Evolutionary conservation across 768 basidiomycete genomes (phyloP).

Genomic region (Podaxis sp.): DNA sequence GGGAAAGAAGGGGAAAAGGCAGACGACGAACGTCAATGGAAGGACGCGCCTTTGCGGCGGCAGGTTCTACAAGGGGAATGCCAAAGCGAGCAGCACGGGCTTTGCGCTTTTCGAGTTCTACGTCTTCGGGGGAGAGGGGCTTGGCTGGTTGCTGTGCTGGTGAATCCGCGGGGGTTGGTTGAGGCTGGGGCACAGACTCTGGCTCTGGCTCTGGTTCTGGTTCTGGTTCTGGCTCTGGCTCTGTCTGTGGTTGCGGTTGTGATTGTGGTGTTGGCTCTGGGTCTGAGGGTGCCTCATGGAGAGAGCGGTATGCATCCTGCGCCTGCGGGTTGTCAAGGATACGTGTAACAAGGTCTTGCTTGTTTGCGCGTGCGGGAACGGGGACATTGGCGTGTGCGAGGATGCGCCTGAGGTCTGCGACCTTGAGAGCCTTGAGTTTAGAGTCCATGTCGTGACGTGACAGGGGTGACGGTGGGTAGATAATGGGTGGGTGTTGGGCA

Average conservation of each 20-base stretch:
- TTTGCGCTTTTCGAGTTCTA: conserved; percentile 57
- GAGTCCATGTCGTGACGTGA: conserved; percentile 31
- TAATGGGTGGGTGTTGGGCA: conserved; percentile 16
- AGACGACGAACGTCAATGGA: conserved; percentile 17
- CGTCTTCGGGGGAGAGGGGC: conserved; percentile 31
- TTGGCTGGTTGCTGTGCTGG: conserved; percentile 12
- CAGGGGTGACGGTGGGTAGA: neutral
- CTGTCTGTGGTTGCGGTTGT: neutral
- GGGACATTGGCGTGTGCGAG: conserved; percentile 51
- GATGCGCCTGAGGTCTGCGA: conserved; percentile 66
- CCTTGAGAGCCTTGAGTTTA: conserved; percentile 63
- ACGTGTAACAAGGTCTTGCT: conserved; percentile 64
- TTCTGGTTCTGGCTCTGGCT: conserved; percentile 4
- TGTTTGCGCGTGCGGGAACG: conserved; percentile 58
- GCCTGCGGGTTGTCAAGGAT: conserved; percentile 56
- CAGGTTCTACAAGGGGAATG: conserved; percentile 52
- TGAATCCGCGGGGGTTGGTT: conserved; percentile 1
- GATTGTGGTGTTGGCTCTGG: no score
- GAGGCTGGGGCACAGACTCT: conserved; percentile 19
- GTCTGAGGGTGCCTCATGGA: conserved; percentile 24
- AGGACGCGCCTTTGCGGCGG: conserved; percentile 20
- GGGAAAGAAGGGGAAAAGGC: neutral
- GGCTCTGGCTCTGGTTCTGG: conserved; percentile 21
- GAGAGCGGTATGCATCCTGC: conserved; percentile 45
- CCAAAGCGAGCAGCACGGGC: conserved; percentile 71